These are phyloP conservation scores for Gaertneriomyces semiglobifer DNA, from an alignment of 192 early-diverging fungal genomes.

Conservation along the genomic window DNA sequence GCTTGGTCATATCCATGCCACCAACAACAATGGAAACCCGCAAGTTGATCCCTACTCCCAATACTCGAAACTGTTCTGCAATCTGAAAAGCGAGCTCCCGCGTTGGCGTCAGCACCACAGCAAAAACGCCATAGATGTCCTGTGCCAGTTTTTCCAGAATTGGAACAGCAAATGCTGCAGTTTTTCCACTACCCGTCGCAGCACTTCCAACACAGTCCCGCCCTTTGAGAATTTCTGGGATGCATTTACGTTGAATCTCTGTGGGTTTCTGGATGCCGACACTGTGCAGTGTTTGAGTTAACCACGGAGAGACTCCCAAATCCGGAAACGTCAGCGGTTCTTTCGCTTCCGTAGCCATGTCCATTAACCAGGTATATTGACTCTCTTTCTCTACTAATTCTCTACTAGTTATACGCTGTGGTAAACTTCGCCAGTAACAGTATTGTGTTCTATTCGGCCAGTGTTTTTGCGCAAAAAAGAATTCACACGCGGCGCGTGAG, in stretches of 20 bases:
- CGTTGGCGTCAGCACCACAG: slow-evolving; percentile 92
- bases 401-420: neutral
- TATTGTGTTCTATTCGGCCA: no score
- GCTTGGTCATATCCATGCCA: slow-evolving; percentile 92
- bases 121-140: slow-evolving; percentile 95
- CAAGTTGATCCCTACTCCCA: slow-evolving; percentile 83
- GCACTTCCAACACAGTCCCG: slow-evolving; percentile 82
- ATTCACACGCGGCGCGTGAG: no score
- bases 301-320: slow-evolving; percentile 80
- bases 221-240: slow-evolving; percentile 65
- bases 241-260: slow-evolving; percentile 90
- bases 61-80: slow-evolving; percentile 92
- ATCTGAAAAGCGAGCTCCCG: slow-evolving; percentile 98
- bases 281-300: slow-evolving; percentile 68
- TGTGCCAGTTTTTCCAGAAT: slow-evolving; percentile 92
- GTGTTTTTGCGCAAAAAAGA: no score
- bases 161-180: slow-evolving; percentile 95
- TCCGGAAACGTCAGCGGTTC: slow-evolving; percentile 50
- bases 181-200: slow-evolving; percentile 96
- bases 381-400: neutral
- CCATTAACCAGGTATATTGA: neutral
- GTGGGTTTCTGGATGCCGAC: slow-evolving; percentile 84
- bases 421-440: no score
- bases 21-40: slow-evolving; percentile 88
- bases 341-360: neutral